Base-by-base conservation (phyloP, 768 basidiomycete species). In the Hydnomerulius pinastri region DNA sequence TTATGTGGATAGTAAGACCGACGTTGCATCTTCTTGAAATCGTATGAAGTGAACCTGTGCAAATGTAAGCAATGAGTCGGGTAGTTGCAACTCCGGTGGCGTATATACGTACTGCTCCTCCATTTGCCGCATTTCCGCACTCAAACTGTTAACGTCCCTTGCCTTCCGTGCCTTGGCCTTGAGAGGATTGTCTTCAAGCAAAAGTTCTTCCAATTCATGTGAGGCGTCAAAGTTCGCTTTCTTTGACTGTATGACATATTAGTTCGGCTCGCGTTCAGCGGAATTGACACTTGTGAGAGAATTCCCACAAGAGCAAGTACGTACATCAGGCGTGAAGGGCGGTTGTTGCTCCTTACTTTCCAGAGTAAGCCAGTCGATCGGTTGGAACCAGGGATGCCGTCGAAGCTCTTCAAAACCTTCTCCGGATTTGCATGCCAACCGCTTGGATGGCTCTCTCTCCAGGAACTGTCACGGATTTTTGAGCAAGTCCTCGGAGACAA, bases 161-260 rank as follows among this genome's bases (percentile, higher is more conserved):
- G 85, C 86, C 67, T 96, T 98, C 43, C 96, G 83, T 54, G 89
- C 86, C 64, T 92, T 87, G 8, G 96, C 95, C 66, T 98, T 98
- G 48, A 99, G 76, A 36, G 96, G 96, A 60, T 98, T 98, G 65
- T 98, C 95, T 70, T 99, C 96, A 15, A 99, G 73, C 10, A 99
- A 70, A 18, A 99, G 77, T 71, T 99, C 96, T 64, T 99, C 96
- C 29, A 99, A 74, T 70, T 99, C 96, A 63, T 98, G 95, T 11
- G 96, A 98, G 23, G 96, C 95, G 65, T 99, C 96, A 65, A 99
- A 99, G 69, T 99, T 98, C 25, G 96, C 93, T 71, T 97, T 97
- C 75, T 98, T 98, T n/a, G 87, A 86, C 95, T 98, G 63, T 13
- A 39, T 36, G 51, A 38, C 48, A 57, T 47, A 28, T 52, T n/a